A percentile compares a stretch with the other conserved stretches of the same genome.
Conservation (phyloP, 2,329 filamentous ascomycete species). For the Cercospora sesami region DNA sequence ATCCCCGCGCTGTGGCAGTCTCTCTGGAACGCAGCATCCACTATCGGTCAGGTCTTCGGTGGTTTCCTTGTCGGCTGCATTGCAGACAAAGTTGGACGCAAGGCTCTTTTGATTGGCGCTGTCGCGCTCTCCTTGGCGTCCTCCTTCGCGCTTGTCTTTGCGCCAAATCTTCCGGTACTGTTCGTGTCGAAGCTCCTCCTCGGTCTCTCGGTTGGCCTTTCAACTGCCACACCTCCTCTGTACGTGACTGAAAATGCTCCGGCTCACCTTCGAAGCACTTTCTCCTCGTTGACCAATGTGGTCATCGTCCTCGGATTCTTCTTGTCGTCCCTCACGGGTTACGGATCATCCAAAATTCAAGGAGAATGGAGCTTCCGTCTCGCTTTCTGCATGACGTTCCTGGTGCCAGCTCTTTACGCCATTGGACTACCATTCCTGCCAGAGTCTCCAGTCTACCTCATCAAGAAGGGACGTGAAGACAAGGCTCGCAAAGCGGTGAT, state of each 20-base stretch:
- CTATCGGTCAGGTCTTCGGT: slow-evolving; percentile 35
- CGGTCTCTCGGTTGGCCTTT: slow-evolving; percentile 31
- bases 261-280: slow-evolving; percentile 28
- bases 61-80: slow-evolving; percentile 32
- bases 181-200: slow-evolving; percentile 34
- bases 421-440: slow-evolving; percentile 58
- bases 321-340: slow-evolving; percentile 31
- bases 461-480: slow-evolving; percentile 63
- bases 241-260: slow-evolving; percentile 35
- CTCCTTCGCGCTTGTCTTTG: slow-evolving; percentile 31
- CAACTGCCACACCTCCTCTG: slow-evolving; percentile 30
- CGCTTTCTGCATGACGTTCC: slow-evolving; percentile 33
- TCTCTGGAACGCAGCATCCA: slow-evolving; percentile 43
- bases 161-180: slow-evolving; percentile 36
- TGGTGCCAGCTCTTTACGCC: slow-evolving; percentile 29
- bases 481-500: slow-evolving; percentile 56
- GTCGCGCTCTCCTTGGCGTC: slow-evolving; percentile 25
- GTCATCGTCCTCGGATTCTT: slow-evolving; percentile 34
- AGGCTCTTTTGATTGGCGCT: slow-evolving; percentile 28
- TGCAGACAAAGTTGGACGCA: slow-evolving; percentile 30
- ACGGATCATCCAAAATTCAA: slow-evolving; percentile 30
- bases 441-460: slow-evolving; percentile 84
- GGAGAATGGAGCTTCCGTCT: slow-evolving; percentile 31
- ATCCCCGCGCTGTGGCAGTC: slow-evolving; percentile 44
- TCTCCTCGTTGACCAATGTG: slow-evolving; percentile 33